These are phyloP conservation scores for Botrytis galanthina DNA, from an alignment of 2,329 filamentous ascomycete species.

Conservation along the genomic window DNA sequence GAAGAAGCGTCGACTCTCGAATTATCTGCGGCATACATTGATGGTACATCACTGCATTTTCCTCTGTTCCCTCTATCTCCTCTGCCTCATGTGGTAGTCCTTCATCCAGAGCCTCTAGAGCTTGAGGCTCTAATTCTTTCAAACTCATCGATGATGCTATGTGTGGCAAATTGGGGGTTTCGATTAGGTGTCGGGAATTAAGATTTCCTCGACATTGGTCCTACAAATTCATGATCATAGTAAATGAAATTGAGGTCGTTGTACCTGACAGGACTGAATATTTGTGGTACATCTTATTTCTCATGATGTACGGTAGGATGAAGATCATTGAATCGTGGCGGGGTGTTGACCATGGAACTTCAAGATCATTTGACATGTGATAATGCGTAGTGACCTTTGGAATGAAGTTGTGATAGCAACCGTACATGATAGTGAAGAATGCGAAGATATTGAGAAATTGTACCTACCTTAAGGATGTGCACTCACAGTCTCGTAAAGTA, in stretches of 20 bases:
- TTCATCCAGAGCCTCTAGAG: neutral
- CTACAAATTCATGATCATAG: neutral
- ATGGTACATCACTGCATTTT: neutral
- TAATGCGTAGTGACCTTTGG: neutral
- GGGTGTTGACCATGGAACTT: neutral
- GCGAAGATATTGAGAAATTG: neutral
- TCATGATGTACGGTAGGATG: neutral
- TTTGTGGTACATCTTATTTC: neutral
- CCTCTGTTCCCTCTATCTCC: neutral
- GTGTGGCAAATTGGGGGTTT: neutral
- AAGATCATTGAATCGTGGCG: neutral
- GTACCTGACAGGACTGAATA: neutral
- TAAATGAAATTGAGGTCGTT: neutral
- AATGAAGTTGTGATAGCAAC: neutral
- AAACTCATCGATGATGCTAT: neutral
- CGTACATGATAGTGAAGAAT: neutral
- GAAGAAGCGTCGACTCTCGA: conserved; percentile 51
- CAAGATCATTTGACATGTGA: conserved; percentile 9
- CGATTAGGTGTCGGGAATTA: neutral
- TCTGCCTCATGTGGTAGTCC: neutral
- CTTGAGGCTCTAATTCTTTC: neutral
- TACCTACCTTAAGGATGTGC: neutral
- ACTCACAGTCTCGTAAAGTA: neutral
- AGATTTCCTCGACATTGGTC: neutral
- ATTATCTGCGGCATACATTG: neutral